These are phyloP conservation scores for Angomonas ambiguus DNA, from an alignment of 208 protist genomes.

Conservation along the genomic window DNA sequence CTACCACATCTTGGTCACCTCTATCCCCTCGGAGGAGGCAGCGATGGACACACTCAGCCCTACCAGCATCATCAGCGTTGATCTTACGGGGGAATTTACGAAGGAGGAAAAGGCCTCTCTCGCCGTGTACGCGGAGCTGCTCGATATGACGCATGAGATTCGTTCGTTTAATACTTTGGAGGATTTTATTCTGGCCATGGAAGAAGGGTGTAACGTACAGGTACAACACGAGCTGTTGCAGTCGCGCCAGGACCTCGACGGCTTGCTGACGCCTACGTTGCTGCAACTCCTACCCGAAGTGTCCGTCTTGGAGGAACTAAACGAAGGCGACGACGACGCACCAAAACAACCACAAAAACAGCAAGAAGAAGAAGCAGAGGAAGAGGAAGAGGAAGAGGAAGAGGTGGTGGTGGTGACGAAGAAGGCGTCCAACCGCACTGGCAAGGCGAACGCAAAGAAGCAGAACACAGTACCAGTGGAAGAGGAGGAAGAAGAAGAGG, in stretches of 20 bases:
- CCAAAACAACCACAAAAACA: slow-evolving; percentile 13
- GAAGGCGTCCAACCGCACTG: neutral
- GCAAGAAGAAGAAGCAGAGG: slow-evolving; percentile 17
- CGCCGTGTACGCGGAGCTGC: slow-evolving; percentile 51
- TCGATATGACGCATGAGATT: slow-evolving; percentile 56
- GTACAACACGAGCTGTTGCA: slow-evolving; percentile 77
- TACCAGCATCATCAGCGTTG: slow-evolving; percentile 59
- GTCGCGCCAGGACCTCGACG: slow-evolving; percentile 75
- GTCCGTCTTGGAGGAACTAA: slow-evolving; percentile 23
- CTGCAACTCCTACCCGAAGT: slow-evolving; percentile 79
- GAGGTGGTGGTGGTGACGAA: neutral
- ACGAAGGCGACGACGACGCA: slow-evolving; percentile 16
- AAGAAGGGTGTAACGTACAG: slow-evolving; percentile 37
- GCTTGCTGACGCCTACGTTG: slow-evolving; percentile 74
- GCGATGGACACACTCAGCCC: slow-evolving; percentile 20
- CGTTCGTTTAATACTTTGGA: slow-evolving; percentile 56
- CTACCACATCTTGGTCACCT: slow-evolving; percentile 80
- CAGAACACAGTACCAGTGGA: slow-evolving; percentile 3
- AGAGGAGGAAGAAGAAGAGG: slow-evolving; percentile 9
- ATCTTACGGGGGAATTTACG: slow-evolving; percentile 63
- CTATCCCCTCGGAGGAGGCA: slow-evolving; percentile 22
- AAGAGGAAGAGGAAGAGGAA: slow-evolving; percentile 14
- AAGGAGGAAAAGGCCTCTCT: slow-evolving; percentile 46
- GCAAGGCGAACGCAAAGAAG: too few relatives aligned
- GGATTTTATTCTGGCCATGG: slow-evolving; percentile 64